phyloP scores from a whole-genome alignment of 2,329 filamentous ascomycete genomes.

The Neodidymelliopsis sp. region DNA sequence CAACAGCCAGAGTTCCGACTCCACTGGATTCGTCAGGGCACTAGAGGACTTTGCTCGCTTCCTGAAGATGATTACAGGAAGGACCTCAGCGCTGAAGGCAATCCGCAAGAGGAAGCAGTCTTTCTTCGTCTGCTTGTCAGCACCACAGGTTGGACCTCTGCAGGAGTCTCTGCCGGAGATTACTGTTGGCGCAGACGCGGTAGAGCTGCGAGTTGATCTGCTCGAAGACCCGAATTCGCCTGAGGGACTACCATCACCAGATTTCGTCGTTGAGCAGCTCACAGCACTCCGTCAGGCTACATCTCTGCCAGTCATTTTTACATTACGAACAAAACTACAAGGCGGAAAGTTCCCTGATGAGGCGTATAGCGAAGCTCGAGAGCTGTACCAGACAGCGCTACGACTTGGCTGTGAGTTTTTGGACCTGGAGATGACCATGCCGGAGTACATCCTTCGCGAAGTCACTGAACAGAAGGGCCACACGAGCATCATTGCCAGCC shows the following conservation, averaged over 20 bases:
- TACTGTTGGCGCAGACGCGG: constrained; percentile 86
- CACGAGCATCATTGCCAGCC: constrained; percentile 90
- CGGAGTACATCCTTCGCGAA: constrained; percentile 74
- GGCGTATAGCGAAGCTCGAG: constrained; percentile 72
- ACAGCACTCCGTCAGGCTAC: constrained; percentile 77
- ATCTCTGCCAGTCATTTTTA: constrained; percentile 87
- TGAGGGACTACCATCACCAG: constrained; percentile 67
- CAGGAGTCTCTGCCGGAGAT: constrained; percentile 72
- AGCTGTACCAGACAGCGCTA: constrained; percentile 79
- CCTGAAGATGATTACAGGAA: constrained; percentile 72
- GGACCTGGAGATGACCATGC: constrained; percentile 89
- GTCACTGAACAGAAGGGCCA: constrained; percentile 73
- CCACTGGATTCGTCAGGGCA: constrained; percentile 59
- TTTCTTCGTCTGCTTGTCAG: constrained; percentile 92
- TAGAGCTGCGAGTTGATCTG: constrained; percentile 92
- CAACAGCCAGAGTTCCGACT: constrained; percentile 74
- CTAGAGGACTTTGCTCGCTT: constrained; percentile 78
- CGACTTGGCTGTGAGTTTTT: constrained; percentile 90
- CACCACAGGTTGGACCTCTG: constrained; percentile 74
- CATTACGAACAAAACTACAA: constrained; percentile 83
- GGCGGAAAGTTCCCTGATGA: constrained; percentile 87
- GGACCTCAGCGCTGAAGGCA: constrained; percentile 60
- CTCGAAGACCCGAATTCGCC: constrained; percentile 73
- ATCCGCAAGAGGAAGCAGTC: constrained; percentile 73
- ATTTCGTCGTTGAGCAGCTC: constrained; percentile 83